These are phyloP conservation scores for Kazachstania martiniae DNA, from an alignment of 805 yeast species.

Conservation along the genomic window DNA sequence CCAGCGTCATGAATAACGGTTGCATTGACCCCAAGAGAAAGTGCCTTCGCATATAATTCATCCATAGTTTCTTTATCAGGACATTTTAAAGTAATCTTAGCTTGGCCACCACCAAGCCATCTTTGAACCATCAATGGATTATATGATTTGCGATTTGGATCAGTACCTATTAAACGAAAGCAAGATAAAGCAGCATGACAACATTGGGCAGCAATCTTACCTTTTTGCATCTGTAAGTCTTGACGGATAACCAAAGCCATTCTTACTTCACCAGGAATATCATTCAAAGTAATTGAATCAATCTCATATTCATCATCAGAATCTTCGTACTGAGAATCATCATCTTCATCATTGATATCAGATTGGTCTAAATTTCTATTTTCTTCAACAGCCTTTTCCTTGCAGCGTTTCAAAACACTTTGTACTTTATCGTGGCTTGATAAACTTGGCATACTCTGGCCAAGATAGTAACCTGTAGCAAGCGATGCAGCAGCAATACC, in stretches of 20 bases:
- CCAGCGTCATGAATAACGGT: slow-evolving; percentile 92
- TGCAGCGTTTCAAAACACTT: slow-evolving; percentile 9
- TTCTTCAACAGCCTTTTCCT: slow-evolving; percentile 7
- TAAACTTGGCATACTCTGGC: slow-evolving; percentile 11
- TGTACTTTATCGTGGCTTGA: slow-evolving; percentile 9
- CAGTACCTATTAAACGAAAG: slow-evolving; percentile 54
- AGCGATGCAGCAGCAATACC: slow-evolving; percentile 22
- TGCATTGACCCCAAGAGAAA: slow-evolving; percentile 67
- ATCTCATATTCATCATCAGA: slow-evolving; percentile 48
- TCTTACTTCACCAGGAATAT: slow-evolving; percentile 65
- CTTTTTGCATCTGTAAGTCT: slow-evolving; percentile 86
- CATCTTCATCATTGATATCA: slow-evolving; percentile 13
- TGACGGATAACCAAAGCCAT: slow-evolving; percentile 85
- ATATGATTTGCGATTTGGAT: slow-evolving; percentile 36
- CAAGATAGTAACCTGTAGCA: slow-evolving; percentile 23
- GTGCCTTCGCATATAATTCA: slow-evolving; percentile 67
- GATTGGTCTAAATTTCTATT: slow-evolving; percentile 3
- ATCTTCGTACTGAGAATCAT: slow-evolving; percentile 32
- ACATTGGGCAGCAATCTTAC: slow-evolving; percentile 96
- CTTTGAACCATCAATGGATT: slow-evolving; percentile 54
- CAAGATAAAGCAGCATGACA: slow-evolving; percentile 94
- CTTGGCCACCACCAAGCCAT: slow-evolving; percentile 85
- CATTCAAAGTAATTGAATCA: slow-evolving; percentile 50
- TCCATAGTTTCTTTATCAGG: slow-evolving; percentile 61
- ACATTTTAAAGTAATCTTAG: slow-evolving; percentile 80